Percentiles rank a stretch among this genome's conserved stretches.
Evolutionary conservation across 176 grass and related monocot species (phyloP).

Genomic region (Avena eriantha): DNA sequence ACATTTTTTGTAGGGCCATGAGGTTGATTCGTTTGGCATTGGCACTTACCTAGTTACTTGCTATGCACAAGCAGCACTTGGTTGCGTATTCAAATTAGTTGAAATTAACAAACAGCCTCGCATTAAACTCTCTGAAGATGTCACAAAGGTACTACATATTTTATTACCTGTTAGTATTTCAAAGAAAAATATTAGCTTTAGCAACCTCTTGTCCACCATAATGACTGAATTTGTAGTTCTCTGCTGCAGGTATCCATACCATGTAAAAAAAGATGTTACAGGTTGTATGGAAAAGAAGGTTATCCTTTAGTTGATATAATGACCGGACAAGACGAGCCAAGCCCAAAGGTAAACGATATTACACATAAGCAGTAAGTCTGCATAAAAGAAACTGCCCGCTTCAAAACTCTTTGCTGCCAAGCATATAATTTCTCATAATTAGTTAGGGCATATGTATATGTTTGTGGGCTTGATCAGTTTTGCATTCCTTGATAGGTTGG

Average conservation of each 20-base stretch:
- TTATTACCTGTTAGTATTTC: conserved; percentile 2
- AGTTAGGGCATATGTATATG: not conserved
- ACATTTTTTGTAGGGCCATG: conserved; percentile 69
- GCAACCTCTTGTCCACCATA: not conserved
- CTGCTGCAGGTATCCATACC: conserved; percentile 88
- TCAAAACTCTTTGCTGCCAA: conserved; percentile 26
- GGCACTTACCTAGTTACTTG: conserved; percentile 96
- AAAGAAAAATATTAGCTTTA: conserved; percentile 19
- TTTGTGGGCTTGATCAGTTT: conserved; percentile 23
- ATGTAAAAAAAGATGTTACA: conserved; percentile 93
- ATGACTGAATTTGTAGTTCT: conserved; percentile 4
- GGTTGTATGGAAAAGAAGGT: conserved; percentile 86
- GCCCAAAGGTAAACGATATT: conserved; percentile 71
- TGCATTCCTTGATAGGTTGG: conserved; percentile 59
- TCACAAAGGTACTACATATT: conserved; percentile 73
- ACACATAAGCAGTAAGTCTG: conserved; percentile 5
- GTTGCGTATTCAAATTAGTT: conserved; percentile 99
- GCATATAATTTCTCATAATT: not conserved
- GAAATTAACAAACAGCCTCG: conserved; percentile 96
- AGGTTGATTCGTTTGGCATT: conserved; percentile 93
- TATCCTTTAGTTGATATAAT: conserved; percentile 94
- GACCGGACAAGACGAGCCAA: conserved; percentile 77
- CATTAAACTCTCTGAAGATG: conserved; percentile 97
- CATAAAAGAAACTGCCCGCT: conserved; percentile 16
- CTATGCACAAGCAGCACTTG: conserved; percentile 92